Evolutionary conservation across 768 basidiomycete species (phyloP).

Genomic region (Hericium rajendrae): DNA sequence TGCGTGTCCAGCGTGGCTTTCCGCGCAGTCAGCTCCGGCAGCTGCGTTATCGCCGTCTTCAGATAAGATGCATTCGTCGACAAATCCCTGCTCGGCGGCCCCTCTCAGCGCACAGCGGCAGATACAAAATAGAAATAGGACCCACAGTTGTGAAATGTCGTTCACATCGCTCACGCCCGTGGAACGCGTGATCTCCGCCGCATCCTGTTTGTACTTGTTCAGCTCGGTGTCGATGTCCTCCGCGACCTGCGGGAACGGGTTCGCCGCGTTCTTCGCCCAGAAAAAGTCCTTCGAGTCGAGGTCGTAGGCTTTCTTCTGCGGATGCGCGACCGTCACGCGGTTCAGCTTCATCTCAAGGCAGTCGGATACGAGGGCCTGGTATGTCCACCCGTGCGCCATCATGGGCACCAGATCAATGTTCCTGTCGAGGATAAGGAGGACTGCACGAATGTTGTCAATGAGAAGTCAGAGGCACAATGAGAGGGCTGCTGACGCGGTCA

Average conservation of each 20-base stretch:
- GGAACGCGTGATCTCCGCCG: constrained; percentile 91
- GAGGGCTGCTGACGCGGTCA: constrained; percentile 68
- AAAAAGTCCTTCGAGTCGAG: constrained; percentile 98
- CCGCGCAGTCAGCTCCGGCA: constrained; percentile 93
- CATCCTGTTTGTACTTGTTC: constrained; percentile 89
- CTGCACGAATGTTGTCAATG: constrained; percentile 40
- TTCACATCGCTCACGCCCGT: constrained; percentile 95
- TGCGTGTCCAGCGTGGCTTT: constrained; percentile 97
- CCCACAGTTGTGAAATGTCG: constrained; percentile 90
- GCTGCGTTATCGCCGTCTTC: constrained; percentile 93
- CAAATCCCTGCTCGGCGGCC: constrained; percentile 52
- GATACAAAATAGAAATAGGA: neutral
- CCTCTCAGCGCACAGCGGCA: neutral
- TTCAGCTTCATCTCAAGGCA: constrained; percentile 96
- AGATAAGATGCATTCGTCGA: constrained; percentile 89
- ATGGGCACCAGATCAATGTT: constrained; percentile 93
- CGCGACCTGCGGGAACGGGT: constrained; percentile 96
- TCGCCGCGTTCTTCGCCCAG: constrained; percentile 93
- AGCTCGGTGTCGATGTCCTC: constrained; percentile 93
- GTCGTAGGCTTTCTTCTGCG: constrained; percentile 83
- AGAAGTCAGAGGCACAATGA: too few relatives aligned
- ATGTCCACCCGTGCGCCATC: constrained; percentile 97
- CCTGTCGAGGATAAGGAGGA: constrained; percentile 87
- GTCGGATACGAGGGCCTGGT: constrained; percentile 95
- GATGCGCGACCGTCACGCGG: constrained; percentile 73